Evolutionary conservation across 2,329 filamentous ascomycete species (phyloP).

Genomic region (Rutstroemia sp.): DNA sequence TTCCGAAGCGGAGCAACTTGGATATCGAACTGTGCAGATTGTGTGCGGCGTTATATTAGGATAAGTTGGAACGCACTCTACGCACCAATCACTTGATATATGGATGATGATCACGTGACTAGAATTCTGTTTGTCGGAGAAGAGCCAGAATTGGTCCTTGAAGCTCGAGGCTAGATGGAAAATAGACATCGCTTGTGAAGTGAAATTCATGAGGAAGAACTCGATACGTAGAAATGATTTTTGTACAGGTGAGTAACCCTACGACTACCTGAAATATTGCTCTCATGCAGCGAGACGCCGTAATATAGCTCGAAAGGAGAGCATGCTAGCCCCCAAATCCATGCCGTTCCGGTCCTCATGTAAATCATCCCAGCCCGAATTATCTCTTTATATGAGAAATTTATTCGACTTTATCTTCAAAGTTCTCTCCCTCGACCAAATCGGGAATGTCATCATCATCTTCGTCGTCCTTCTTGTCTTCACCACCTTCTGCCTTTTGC

Average conservation of each 20-base stretch:
- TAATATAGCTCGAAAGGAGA: constrained; percentile 13
- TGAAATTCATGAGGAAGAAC: not conserved
- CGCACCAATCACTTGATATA: too few relatives aligned
- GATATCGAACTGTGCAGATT: too few relatives aligned
- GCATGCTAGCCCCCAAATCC: constrained; percentile 15
- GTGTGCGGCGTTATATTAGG: too few relatives aligned
- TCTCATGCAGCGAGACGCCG: constrained; percentile 18
- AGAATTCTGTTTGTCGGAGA: too few relatives aligned
- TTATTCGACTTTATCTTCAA: constrained; percentile 73
- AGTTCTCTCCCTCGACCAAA: constrained; percentile 94
- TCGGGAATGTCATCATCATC: constrained; percentile 94
- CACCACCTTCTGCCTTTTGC: constrained; percentile 84
- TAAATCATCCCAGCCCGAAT: constrained; percentile 6
- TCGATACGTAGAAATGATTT: constrained; percentile 25
- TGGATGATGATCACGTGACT: too few relatives aligned
- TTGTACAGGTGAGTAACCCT: constrained; percentile 29
- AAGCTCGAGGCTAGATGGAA: not conserved
- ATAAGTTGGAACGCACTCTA: too few relatives aligned
- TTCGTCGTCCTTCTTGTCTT: constrained; percentile 60
- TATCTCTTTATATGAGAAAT: constrained; percentile 3
- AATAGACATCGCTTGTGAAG: not conserved
- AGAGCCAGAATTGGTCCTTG: not conserved
- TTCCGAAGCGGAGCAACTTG: too few relatives aligned
- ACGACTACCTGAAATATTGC: constrained; percentile 24
- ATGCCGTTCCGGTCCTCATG: constrained; percentile 13